phyloP scores from a whole-genome alignment of 176 grass and related monocot genomes.

The Rhipidocladum racemiflorum region DNA sequence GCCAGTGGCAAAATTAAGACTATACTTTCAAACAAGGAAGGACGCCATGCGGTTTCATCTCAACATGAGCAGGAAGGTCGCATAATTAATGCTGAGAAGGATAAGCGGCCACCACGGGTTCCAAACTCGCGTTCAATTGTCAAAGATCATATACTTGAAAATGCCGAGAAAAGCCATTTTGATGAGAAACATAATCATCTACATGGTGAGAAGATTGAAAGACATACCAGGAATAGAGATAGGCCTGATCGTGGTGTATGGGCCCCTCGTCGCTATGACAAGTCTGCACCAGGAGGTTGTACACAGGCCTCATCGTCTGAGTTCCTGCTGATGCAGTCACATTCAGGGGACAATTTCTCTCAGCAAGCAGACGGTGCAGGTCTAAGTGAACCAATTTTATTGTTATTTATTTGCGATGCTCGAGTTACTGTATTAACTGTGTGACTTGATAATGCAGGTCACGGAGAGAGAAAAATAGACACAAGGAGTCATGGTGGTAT shows the following conservation, averaged over 20 bases:
- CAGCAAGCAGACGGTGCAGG: conserved; percentile 57
- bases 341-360: conserved; percentile 47
- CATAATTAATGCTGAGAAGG: conserved; percentile 48
- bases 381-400: neutral
- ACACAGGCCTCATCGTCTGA: conserved; percentile 45
- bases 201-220: conserved; percentile 69
- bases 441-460: conserved; percentile 30
- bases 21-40: conserved; percentile 80
- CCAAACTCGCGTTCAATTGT: conserved; percentile 40
- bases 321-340: conserved; percentile 23
- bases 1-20: conserved; percentile 65
- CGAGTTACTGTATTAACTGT: conserved; percentile 8
- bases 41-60: conserved; percentile 30
- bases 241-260: conserved; percentile 84
- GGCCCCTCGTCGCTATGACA: conserved; percentile 77
- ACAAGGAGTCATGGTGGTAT: conserved; percentile 55
- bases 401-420: neutral
- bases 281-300: conserved; percentile 40
- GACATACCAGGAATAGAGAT: conserved; percentile 77
- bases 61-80: conserved; percentile 55
- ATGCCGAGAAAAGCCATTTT: conserved; percentile 64
- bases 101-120: conserved; percentile 57
- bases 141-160: conserved; percentile 57
- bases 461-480: conserved; percentile 77
- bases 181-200: conserved; percentile 56